Evolutionary conservation across 345 rosid species (phyloP).

Genomic region (Populus pruinosa): DNA sequence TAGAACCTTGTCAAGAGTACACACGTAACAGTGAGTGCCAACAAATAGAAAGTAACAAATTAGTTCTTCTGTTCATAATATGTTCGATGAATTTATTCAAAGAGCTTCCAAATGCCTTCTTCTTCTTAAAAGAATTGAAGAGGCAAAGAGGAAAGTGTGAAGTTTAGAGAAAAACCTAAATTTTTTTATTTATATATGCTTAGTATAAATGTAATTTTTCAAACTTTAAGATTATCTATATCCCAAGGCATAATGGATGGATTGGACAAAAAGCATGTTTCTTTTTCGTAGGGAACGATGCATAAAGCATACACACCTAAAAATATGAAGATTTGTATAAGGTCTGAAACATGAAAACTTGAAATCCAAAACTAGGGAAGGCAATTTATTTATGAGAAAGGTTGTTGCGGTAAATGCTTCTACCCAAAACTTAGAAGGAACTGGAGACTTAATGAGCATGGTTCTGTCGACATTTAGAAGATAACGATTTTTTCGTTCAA

Average conservation of each 20-base stretch:
- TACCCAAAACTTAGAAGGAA: background rate
- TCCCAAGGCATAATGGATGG: background rate
- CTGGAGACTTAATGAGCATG: background rate
- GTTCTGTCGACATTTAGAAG: background rate
- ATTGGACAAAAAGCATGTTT: background rate
- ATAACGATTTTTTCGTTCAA: background rate
- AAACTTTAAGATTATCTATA: no score
- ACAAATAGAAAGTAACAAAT: conserved; percentile 56
- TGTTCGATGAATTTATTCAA: conserved; percentile 78
- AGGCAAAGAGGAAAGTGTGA: no score
- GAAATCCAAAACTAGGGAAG: background rate
- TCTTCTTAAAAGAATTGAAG: background rate
- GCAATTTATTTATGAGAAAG: background rate
- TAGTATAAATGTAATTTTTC: no score
- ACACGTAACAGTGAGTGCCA: conserved; percentile 10
- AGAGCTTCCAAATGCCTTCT: conserved; percentile 62
- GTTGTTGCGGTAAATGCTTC: background rate
- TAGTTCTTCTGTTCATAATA: conserved; percentile 67
- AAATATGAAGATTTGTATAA: background rate
- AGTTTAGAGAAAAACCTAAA: no score
- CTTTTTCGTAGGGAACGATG: background rate
- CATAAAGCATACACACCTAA: no score
- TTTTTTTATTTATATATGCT: no score
- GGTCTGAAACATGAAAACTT: background rate
- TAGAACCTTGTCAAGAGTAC: no score